Evolutionary conservation across 176 grass and related monocot genomes (phyloP).

Genomic region (Avena sativa): DNA sequence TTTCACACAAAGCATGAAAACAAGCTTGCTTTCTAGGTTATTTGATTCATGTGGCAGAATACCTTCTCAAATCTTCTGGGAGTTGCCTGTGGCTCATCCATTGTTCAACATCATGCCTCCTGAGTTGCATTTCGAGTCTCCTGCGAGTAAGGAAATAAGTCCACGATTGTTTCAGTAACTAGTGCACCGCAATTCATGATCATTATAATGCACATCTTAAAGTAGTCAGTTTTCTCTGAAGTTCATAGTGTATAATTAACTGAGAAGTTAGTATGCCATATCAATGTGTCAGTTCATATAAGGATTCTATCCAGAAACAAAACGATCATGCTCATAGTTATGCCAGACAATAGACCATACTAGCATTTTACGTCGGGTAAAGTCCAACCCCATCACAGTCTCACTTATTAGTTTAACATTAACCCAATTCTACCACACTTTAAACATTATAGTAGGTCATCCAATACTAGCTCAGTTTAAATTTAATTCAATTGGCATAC

Average conservation of each 20-base stretch:
- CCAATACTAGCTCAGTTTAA: background rate
- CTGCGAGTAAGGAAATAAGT: constrained; percentile 42
- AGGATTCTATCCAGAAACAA: background rate
- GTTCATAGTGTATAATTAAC: background rate
- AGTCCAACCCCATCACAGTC: background rate
- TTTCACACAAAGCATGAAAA: background rate
- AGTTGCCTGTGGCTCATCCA: constrained; percentile 93
- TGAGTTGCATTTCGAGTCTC: constrained; percentile 95
- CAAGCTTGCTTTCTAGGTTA: background rate
- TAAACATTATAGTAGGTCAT: background rate
- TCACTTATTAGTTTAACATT: background rate
- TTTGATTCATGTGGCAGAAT: constrained; percentile 27
- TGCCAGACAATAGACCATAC: background rate
- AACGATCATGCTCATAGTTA: background rate
- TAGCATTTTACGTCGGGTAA: background rate
- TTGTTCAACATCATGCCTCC: constrained; percentile 80
- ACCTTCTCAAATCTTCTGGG: constrained; percentile 87
- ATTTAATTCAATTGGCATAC: background rate
- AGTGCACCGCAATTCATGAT: background rate
- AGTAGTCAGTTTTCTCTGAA: background rate
- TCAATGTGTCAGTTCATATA: background rate
- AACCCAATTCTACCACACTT: background rate
- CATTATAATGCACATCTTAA: background rate
- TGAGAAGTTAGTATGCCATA: background rate
- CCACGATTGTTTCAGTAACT: background rate